A percentile compares a stretch with the other conserved stretches of the same genome.
phyloP scores from a whole-genome alignment of 2,329 filamentous ascomycete genomes.

The Fusarium sp. region DNA sequence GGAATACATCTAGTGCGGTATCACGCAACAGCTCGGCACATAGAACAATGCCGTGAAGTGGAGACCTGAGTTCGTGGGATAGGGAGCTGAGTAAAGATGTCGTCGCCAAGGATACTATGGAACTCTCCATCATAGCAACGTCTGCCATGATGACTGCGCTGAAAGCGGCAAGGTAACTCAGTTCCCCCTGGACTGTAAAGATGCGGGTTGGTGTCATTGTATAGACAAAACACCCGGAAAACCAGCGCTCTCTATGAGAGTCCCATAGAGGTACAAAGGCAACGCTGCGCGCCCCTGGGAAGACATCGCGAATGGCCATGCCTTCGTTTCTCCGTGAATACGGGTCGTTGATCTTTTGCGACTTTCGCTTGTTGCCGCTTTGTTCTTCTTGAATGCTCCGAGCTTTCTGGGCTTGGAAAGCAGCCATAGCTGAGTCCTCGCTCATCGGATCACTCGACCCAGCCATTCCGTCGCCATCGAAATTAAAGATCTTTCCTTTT shows the following conservation, averaged over 20 bases:
- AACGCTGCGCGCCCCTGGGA: slow-evolving; percentile 56
- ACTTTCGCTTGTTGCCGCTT: neutral
- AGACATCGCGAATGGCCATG: slow-evolving; percentile 43
- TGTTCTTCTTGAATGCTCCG: neutral
- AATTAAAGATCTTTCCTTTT: slow-evolving; percentile 56
- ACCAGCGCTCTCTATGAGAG: slow-evolving; percentile 55
- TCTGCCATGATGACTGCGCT: slow-evolving; percentile 65
- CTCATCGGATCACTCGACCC: slow-evolving; percentile 43
- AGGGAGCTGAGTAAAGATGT: slow-evolving; percentile 67
- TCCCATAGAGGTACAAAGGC: slow-evolving; percentile 60
- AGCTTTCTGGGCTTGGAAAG: neutral
- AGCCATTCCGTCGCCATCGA: slow-evolving; percentile 49
- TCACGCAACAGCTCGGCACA: slow-evolving; percentile 62
- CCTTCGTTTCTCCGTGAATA: slow-evolving; percentile 31
- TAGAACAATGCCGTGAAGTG: slow-evolving; percentile 67
- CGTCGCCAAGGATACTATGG: slow-evolving; percentile 56
- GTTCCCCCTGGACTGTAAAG: slow-evolving; percentile 57
- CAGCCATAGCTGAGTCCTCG: slow-evolving; percentile 29
- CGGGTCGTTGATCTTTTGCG: neutral
- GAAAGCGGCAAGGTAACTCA: slow-evolving; percentile 61
- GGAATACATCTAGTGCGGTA: slow-evolving; percentile 55
- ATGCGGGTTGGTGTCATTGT: slow-evolving; percentile 53
- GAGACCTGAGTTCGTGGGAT: slow-evolving; percentile 68
- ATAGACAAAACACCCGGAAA: slow-evolving; percentile 59
- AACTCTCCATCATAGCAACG: slow-evolving; percentile 53